Base-by-base conservation (phyloP, 2,329 filamentous ascomycete genomes). In the Grosmannia serpens region DNA sequence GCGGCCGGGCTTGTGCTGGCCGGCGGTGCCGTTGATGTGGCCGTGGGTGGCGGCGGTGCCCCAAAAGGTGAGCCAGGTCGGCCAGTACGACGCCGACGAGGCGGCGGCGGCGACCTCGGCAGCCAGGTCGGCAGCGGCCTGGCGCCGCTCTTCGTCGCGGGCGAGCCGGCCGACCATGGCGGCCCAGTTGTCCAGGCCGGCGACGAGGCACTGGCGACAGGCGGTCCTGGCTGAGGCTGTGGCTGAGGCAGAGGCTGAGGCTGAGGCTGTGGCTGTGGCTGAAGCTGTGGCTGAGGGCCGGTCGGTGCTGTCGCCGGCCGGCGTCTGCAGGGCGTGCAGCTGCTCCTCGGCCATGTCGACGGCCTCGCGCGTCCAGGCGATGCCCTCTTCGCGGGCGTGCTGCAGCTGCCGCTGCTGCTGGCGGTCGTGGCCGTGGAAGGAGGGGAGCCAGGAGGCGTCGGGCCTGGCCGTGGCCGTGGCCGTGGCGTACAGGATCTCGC, bases 281-380 rank as follows among this genome's bases (percentile, higher is more conserved):
- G n/a, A n/a, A n/a, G n/a, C n/a, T n/a, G n/a, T n/a, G n/a, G n/a
- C n/a, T n/a, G n/a, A n/a, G n/a, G n/a, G n/a, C n/a, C n/a, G n/a
- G n/a, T n/a, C n/a, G n/a, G n/a, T n/a, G n/a, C n/a, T n/a, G n/a
- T n/a, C n/a, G n/a, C n/a, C n/a, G n/a, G n/a, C n/a, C n/a, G n/a
- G n/a, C n/a, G n/a, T 8, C 20, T 41, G 53, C 17, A 81, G 69
- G 24, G 65, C 71, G 64, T 77, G 81, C 49, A 84, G 77, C 65
- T 84, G 84, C 61, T 85, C 78, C 71, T 91, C 91, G 3, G 91
- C 87, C 1, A 88, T 74, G 64, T 91, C 87, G 35, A 95, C 89
- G 29, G 87, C 91, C 62, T 96, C 89, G 58, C 90, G 83, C 1
- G 92, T 96, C 92, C 92, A 97, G 7, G 85, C 84, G 2, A 96